These are phyloP conservation scores for Aspergillus thermomutatus DNA, from an alignment of 2,329 filamentous ascomycete genomes.

Conservation along the genomic window DNA sequence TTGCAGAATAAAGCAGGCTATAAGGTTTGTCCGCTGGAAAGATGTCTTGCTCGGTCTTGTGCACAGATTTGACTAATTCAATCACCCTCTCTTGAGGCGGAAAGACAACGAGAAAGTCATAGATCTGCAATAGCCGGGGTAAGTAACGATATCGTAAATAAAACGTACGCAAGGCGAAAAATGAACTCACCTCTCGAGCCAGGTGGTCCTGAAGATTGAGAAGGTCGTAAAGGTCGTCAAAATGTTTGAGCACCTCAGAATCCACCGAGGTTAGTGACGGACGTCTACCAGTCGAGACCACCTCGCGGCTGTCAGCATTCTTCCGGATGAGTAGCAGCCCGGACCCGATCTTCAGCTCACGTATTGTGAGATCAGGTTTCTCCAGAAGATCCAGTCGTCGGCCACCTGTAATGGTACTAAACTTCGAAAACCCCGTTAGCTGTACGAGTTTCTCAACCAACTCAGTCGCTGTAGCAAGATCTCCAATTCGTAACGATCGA, in stretches of 20 bases:
- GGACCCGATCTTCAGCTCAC: constrained; percentile 63
- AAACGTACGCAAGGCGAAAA: not conserved
- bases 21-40: constrained; percentile 69
- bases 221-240: constrained; percentile 78
- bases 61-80: constrained; percentile 54
- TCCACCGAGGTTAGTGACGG: constrained; percentile 63
- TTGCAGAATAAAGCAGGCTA: constrained; percentile 69
- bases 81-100: constrained; percentile 64
- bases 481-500: constrained; percentile 62
- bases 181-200: constrained; percentile 59
- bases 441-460: constrained; percentile 65
- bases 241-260: constrained; percentile 74
- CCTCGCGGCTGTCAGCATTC: constrained; percentile 49
- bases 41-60: constrained; percentile 56
- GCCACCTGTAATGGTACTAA: constrained; percentile 69
- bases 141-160: constrained; percentile 1
- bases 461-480: constrained; percentile 66
- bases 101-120: constrained; percentile 66
- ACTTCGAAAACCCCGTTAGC: constrained; percentile 72
- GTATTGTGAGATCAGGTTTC: constrained; percentile 58
- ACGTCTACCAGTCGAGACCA: constrained; percentile 33
- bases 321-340: constrained; percentile 64
- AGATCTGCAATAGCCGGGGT: constrained; percentile 50
- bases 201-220: constrained; percentile 69
- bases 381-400: constrained; percentile 61